These are phyloP conservation scores for Dictyophora rubrovolvata DNA, from an alignment of 768 basidiomycete genomes.

Conservation along the genomic window DNA sequence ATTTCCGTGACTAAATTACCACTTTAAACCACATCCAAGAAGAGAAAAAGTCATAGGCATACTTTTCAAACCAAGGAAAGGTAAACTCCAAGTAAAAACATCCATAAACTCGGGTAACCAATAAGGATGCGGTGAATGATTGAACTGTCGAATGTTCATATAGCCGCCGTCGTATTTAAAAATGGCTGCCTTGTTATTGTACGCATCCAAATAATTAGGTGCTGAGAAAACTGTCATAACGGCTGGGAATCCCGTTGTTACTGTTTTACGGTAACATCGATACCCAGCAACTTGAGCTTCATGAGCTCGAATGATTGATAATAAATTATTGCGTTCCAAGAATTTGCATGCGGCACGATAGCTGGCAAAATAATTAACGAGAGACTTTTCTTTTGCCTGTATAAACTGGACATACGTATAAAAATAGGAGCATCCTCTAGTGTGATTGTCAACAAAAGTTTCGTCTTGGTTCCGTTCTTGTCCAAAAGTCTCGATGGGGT, in stretches of 20 bases:
- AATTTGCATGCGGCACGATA: constrained; percentile 39
- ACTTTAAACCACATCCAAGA: neutral
- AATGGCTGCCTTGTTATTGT: constrained; percentile 45
- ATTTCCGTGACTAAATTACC: constrained; percentile 34
- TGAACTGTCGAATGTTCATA: constrained; percentile 42
- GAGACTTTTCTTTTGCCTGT: neutral
- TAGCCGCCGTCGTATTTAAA: constrained; percentile 44
- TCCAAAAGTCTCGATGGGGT: constrained; percentile 40
- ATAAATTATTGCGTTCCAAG: constrained; percentile 37
- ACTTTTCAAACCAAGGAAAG: constrained; percentile 38
- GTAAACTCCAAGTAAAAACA: constrained; percentile 40
- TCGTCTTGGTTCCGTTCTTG: constrained; percentile 30
- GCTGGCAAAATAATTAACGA: constrained; percentile 14
- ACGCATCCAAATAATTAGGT: constrained; percentile 41
- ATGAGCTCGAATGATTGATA: constrained; percentile 40
- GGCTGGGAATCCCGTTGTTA: constrained; percentile 41
- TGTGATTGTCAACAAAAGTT: constrained; percentile 39
- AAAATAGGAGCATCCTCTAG: constrained; percentile 42
- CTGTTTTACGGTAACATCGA: constrained; percentile 42
- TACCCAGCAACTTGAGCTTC: constrained; percentile 44
- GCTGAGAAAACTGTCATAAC: constrained; percentile 45
- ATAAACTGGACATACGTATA: constrained; percentile 27
- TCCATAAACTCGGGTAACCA: constrained; percentile 46
- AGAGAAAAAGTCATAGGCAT: neutral
- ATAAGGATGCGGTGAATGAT: constrained; percentile 39